Conservation (phyloP, 192 early-diverging fungal genomes). For the Podila verticillata region DNA sequence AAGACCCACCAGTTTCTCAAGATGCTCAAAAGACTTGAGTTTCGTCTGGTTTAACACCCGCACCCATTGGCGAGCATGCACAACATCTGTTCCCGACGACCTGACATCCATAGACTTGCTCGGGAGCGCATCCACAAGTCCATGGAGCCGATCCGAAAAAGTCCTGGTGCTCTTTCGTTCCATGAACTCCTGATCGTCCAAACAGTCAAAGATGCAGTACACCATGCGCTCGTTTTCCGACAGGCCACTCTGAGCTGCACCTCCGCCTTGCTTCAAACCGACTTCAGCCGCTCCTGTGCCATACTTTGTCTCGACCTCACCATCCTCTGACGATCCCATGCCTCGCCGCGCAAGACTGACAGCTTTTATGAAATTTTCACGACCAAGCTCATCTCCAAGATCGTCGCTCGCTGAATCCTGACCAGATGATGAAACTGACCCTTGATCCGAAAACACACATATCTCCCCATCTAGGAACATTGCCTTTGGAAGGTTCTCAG, state of each 20-base stretch:
- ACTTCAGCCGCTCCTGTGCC: neutral
- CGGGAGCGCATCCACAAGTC: slow-evolving; percentile 11
- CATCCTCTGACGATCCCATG: neutral
- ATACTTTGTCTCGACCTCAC: slow-evolving; percentile 5
- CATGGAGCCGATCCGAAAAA: slow-evolving; percentile 44
- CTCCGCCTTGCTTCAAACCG: slow-evolving; percentile 25
- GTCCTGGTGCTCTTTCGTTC: slow-evolving; percentile 13
- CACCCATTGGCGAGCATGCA: slow-evolving; percentile 1
- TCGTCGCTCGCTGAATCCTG: neutral
- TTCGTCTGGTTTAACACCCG: slow-evolving; percentile 31
- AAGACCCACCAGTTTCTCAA: slow-evolving; percentile 31
- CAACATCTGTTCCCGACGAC: neutral
- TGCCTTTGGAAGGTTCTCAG: neutral
- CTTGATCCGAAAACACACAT: slow-evolving; percentile 50
- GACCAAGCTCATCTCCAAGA: slow-evolving; percentile 14
- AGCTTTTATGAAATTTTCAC: slow-evolving; percentile 24
- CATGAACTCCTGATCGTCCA: slow-evolving; percentile 47
- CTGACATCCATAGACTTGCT: neutral
- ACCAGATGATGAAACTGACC: neutral
- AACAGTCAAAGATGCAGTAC: slow-evolving; percentile 61
- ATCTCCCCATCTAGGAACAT: slow-evolving; percentile 62
- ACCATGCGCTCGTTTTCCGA: slow-evolving; percentile 35
- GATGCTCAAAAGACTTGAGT: slow-evolving; percentile 36
- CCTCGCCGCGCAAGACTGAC: slow-evolving; percentile 16
- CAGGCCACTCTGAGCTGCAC: slow-evolving; percentile 4